Conservation (phyloP, 768 basidiomycete species). For the Dentipellis fragilis region DNA sequence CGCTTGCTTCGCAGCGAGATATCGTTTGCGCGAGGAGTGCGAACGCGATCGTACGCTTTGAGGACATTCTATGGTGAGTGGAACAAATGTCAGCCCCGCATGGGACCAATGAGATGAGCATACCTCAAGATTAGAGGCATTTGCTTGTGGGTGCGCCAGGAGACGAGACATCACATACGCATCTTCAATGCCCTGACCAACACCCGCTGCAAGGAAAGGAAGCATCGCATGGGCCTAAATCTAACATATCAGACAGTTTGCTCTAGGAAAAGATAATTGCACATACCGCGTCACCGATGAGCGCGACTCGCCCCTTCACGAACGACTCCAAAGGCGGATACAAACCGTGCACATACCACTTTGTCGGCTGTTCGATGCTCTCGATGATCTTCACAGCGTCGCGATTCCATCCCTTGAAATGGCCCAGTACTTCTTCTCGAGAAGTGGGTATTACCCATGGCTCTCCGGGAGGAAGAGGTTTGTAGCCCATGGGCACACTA, state of each 20-base stretch:
- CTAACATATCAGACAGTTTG: background rate
- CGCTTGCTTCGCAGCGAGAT: constrained; percentile 32
- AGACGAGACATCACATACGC: constrained; percentile 35
- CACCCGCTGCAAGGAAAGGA: constrained; percentile 48
- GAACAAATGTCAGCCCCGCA: background rate
- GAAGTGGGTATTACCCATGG: constrained; percentile 33
- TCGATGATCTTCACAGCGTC: constrained; percentile 32
- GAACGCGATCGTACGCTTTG: constrained; percentile 32
- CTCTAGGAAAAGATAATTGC: background rate
- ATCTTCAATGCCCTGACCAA: constrained; percentile 53
- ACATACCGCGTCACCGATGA: constrained; percentile 40
- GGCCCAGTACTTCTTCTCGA: constrained; percentile 31
- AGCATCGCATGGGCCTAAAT: constrained; percentile 42
- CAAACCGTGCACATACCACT: constrained; percentile 43
- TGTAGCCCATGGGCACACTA: background rate
- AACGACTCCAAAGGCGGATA: constrained; percentile 35
- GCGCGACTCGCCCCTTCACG: constrained; percentile 33
- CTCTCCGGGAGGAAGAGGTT: background rate
- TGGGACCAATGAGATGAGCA: background rate
- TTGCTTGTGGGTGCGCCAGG: constrained; percentile 32
- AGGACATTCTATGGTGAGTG: constrained; percentile 29
- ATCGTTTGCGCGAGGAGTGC: constrained; percentile 38
- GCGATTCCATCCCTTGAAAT: constrained; percentile 35
- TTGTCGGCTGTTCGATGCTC: constrained; percentile 33
- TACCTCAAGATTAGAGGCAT: constrained; percentile 32